These are phyloP conservation scores for Kalaharituber pfeilii DNA, from an alignment of 2,329 filamentous ascomycete species.

Conservation along the genomic window DNA sequence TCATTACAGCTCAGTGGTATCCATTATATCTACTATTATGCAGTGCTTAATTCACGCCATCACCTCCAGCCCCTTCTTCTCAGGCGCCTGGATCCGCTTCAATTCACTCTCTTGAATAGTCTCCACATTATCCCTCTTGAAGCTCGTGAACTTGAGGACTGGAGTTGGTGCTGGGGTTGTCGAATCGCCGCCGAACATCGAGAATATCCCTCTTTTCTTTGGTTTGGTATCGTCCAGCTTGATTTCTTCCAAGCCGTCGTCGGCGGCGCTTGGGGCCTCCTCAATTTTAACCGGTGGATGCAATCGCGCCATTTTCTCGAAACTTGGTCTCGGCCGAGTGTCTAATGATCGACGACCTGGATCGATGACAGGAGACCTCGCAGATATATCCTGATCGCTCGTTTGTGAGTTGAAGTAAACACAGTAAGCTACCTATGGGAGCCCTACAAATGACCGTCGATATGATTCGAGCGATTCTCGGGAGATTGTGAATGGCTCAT, in stretches of 20 bases:
- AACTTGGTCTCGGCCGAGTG: conserved; percentile 36
- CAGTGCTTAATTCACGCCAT: background rate
- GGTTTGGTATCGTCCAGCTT: conserved; percentile 47
- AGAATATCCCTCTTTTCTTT: conserved; percentile 66
- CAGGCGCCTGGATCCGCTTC: conserved; percentile 3
- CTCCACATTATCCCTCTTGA: conserved; percentile 9
- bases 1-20: too few relatives aligned
- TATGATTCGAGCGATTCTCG: conserved; percentile 96
- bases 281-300: conserved; percentile 41
- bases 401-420: background rate
- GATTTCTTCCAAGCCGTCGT: conserved; percentile 80
- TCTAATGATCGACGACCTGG: conserved; percentile 30
- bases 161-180: background rate
- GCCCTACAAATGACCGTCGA: conserved; percentile 74
- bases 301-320: conserved; percentile 37
- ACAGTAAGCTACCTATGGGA: too few relatives aligned
- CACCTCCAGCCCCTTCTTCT: background rate
- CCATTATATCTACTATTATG: too few relatives aligned
- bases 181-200: conserved; percentile 44
- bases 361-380: conserved; percentile 55
- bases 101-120: conserved; percentile 16
- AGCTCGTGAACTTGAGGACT: background rate
- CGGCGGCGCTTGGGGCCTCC: conserved; percentile 39
- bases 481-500: conserved; percentile 82
- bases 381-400: conserved; percentile 60